Evolutionary conservation across 768 basidiomycete species (phyloP), one percentile per base, ranked within the genome.

Genomic region (Suillus occidentalis): DNA sequence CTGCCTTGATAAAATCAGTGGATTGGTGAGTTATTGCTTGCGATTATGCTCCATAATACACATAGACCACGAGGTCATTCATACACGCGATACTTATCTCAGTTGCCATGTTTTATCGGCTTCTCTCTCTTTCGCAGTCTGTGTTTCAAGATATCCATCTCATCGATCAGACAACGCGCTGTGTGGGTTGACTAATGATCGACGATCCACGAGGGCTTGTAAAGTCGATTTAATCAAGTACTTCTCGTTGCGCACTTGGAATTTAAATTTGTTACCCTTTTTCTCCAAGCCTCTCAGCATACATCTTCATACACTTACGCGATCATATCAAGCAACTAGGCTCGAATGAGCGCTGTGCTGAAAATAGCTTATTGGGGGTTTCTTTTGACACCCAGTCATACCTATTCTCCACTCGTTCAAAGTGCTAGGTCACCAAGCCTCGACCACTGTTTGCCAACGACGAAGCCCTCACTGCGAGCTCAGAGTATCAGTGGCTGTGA

Each of bases 301-400:
- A 16, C 50, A 52, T 25, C 25, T 25, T 16, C 49, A 25, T 50
- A 50, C 49, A 16, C 47, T 25, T 52, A 4, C 28, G 1, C 50
- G 4, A 52, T 52, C n/a, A n/a, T n/a, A 28, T 52, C 14, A 7
- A 52, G 61, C 45, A 66, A 52, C 22, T 47, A 37, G 8, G 67
- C 60, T n/a, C 63, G 50, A 10, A 47, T 60, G 4, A 36, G 34
- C 25, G 18, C 9, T 12, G 25, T 66, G 14, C 22, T 59, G 49
- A 61, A 64, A 63, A 14, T 52, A 65, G 4, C 55, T 67, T 28
- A 37, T 60, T 8, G 70, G 69, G n/a, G 49, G 34, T 49, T 8
- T 67, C 70, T 57, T 25, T 65, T 53, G 62, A 72, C 56, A 71
- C 69, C 4, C 68, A 70, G 47, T 69, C 71, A 22, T 66, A 67